Conservation (phyloP, 192 early-diverging fungal species). For the Spinellus fusiger region DNA sequence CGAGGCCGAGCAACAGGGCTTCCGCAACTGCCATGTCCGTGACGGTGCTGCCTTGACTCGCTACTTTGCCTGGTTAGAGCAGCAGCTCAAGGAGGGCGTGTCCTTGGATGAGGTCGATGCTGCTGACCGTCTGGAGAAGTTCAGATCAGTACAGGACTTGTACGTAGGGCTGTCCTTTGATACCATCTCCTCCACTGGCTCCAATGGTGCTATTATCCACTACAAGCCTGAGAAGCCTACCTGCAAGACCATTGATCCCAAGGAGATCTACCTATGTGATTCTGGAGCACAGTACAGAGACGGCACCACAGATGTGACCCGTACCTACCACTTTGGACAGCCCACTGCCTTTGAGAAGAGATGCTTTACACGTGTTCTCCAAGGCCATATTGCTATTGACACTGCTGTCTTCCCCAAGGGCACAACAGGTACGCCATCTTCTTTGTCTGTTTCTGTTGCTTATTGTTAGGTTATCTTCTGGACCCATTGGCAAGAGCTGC, state of each 20-base stretch:
- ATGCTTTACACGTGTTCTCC: conserved; percentile 94
- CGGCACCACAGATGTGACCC: conserved; percentile 97
- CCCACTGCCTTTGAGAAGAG: conserved; percentile 83
- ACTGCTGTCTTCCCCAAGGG: conserved; percentile 82
- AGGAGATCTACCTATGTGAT: conserved; percentile 89
- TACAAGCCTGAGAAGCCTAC: conserved; percentile 84
- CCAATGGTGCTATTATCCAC: conserved; percentile 98
- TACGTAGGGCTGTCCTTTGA: conserved; percentile 94
- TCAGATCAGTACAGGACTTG: conserved; percentile 65
- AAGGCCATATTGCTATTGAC: conserved; percentile 95
- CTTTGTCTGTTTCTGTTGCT: background rate
- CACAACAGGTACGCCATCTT: conserved; percentile 44
- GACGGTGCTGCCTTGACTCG: conserved; percentile 83
- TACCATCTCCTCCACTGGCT: conserved; percentile 92
- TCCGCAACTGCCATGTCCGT: conserved; percentile 85
- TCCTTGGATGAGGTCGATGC: conserved; percentile 81
- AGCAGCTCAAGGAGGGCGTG: conserved; percentile 69
- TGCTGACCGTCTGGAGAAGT: conserved; percentile 75
- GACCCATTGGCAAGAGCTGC: conserved; percentile 83
- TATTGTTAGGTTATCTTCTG: conserved; percentile 68
- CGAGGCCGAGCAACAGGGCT: conserved; percentile 80
- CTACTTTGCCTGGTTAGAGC: conserved; percentile 93
- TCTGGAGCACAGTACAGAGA: conserved; percentile 95
- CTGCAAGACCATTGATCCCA: conserved; percentile 67
- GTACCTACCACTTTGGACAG: conserved; percentile 85